Evolutionary conservation across 805 yeast genomes (phyloP).

Genomic region (Pichia gijzeniarum): DNA sequence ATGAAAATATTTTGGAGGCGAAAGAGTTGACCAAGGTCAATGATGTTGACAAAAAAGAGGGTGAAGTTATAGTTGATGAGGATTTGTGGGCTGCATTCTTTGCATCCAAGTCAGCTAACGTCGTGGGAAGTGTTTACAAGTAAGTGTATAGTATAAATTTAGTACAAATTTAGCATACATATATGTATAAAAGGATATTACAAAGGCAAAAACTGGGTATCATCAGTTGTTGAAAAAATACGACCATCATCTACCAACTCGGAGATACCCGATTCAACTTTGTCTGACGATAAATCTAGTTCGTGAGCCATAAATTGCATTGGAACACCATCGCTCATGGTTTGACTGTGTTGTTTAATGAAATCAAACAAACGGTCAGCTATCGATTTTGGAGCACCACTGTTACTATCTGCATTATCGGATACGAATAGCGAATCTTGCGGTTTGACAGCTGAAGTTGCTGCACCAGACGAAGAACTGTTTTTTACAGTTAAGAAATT

Average conservation of each 20-base stretch:
- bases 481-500: slow-evolving; percentile 53
- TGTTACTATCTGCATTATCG: slow-evolving; percentile 24
- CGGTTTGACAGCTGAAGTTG: slow-evolving; percentile 13
- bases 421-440: slow-evolving; percentile 38
- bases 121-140: slow-evolving; percentile 15
- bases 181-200: slow-evolving; percentile 15
- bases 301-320: slow-evolving; percentile 52
- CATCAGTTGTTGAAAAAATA: slow-evolving; percentile 65
- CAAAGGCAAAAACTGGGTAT: slow-evolving; percentile 51
- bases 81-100: slow-evolving; percentile 64
- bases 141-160: slow-evolving; percentile 7
- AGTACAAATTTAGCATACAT: neutral
- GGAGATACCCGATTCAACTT: slow-evolving; percentile 44
- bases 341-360: slow-evolving; percentile 44
- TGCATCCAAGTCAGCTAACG: slow-evolving; percentile 26
- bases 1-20: slow-evolving; percentile 44
- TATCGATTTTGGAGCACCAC: slow-evolving; percentile 12
- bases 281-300: slow-evolving; percentile 43
- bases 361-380: slow-evolving; percentile 38
- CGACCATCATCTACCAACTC: slow-evolving; percentile 61
- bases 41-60: slow-evolving; percentile 43
- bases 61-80: slow-evolving; percentile 51
- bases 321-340: slow-evolving; percentile 75
- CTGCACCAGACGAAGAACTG: slow-evolving; percentile 21
- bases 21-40: slow-evolving; percentile 48